Evolutionary conservation across 345 rosid genomes (phyloP), one percentile per base, ranked within the genome.

Genomic region (Sapria himalayana): DNA sequence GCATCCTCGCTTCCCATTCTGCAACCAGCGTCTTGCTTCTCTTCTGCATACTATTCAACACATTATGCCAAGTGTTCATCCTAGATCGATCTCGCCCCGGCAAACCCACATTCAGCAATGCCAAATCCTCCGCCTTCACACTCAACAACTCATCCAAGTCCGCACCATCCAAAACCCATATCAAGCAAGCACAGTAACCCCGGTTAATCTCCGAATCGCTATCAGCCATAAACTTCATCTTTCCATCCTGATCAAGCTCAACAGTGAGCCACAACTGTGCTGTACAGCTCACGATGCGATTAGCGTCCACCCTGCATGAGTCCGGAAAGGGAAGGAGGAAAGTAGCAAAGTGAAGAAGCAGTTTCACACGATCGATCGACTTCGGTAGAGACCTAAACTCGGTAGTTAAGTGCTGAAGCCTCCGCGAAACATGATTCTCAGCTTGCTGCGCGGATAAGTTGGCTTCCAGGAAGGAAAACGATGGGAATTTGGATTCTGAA

Each of bases 141-240:
- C 45, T 52, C 50, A 67, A 18, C 16, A 86, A 84, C 66, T 81
- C 97, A 58, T 69, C 84, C 7, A 92, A 81, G 19, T 54, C 61
- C 9, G 79, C 76, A 3, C 82, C 94, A 51, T 85, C 86, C 27
- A 81, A 73, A 60, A 72, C 39, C 92, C 73, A 69, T 4, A 86
- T 61, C 25, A 86, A 51, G 54, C 94, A 86, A 13, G 76, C 71
- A 32, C 73, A 59, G 33, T 73, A 86, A 13, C 94, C 94, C 35
- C 76, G 78, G 0, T 81, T 69, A 41, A 86, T 78, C 71, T 86
- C 94, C 1, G 94, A 85, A 15, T 85, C 96, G 51, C 96, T 85
- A 41, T 78, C 89, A 1, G 85, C 85, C 47, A 52, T 59, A 43
- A 81, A 76, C 45, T 81, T 71, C 66, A 74, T 65, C 41, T 50